phyloP scores from a whole-genome alignment of 306 rosid species.

The Sicyos edulis region DNA sequence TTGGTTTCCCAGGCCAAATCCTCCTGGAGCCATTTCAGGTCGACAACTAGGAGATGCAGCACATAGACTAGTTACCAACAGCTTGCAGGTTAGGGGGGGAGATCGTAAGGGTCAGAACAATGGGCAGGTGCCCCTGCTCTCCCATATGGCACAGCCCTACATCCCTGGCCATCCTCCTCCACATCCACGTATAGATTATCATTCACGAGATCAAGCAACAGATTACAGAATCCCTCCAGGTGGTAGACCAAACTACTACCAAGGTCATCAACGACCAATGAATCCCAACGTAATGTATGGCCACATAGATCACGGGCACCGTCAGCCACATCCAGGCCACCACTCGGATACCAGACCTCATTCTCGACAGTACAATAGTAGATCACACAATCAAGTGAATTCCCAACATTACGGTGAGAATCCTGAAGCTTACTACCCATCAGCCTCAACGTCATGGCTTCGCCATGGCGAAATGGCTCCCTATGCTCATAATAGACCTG shows the following conservation, averaged over 20 bases:
- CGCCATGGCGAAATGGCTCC: conserved; percentile 32
- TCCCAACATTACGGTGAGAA: conserved; percentile 30
- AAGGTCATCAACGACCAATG: conserved; percentile 30
- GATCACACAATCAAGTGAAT: conserved; percentile 30
- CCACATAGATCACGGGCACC: background rate
- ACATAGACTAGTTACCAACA: conserved; percentile 19
- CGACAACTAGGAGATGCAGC: conserved; percentile 23
- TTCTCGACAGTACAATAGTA: conserved; percentile 29
- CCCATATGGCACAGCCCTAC: conserved; percentile 3
- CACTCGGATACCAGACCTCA: conserved; percentile 17
- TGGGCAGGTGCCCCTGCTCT: background rate
- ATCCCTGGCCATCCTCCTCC: conserved; percentile 1
- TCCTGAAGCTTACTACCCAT: conserved; percentile 27
- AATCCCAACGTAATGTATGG: background rate
- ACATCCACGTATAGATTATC: background rate
- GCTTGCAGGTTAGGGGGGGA: conserved; percentile 13
- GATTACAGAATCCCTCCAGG: background rate
- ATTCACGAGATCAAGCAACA: background rate
- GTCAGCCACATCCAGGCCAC: conserved; percentile 22
- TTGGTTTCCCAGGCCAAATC: conserved; percentile 44
- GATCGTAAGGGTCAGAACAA: background rate
- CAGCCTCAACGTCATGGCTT: conserved; percentile 25
- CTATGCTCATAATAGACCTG: conserved; percentile 26
- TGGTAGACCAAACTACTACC: conserved; percentile 8
- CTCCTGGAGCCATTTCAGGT: conserved; percentile 36